Evolutionary conservation across 495 filamentous ascomycete genomes (phyloP), one percentile per base, ranked within the genome.

Genomic region (Aspergillus leporis): DNA sequence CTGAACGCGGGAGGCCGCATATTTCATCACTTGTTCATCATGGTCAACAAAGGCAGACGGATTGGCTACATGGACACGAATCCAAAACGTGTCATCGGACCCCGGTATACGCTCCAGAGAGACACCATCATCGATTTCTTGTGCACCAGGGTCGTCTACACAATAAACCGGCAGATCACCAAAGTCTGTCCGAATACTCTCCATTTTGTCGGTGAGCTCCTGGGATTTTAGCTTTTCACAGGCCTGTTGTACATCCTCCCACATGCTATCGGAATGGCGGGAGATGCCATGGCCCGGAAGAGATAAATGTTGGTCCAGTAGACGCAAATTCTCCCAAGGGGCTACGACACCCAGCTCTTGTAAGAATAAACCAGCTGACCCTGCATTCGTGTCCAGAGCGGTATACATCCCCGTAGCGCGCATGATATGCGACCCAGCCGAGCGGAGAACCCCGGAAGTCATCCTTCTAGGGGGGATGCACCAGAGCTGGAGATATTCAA

Each of bases 41-140:
- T 80, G 81, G 1, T 67, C 46, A 54, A 98, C 79, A 62, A 88
- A 89, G n/a, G 94, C 90, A 4, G 92, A 88, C 2, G 93, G 95
- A 66, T 98, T 94, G n/a, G 95, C 94, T 36, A 96, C 79, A 67
- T 98, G 94, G 12, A 95, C 71, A 66, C 90, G 92, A 31, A 98
- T 75, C 95, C 95, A 98, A 64, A 83, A 88, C 7, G 64, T 70
- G 58, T 75, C 70, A 18, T 73, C 61, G 16, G 88, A 83, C 4
- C 79, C 78, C 0, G 78, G 74, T 2, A 89, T 79, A 10, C 71
- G 72, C 67, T 94, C 90, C 8, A 97, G 58, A 1, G 92, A 97
- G 9, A 98, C 72, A 22, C 90, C 93, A 67, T 98, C 93, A 61
- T 98, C 94, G 53, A 96, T 90, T 64, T 97, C 92, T 41, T 83